Percentiles rank a stretch among this genome's conserved stretches.
Conservation (phyloP, 768 basidiomycete species). For the Agrocybe praecox region DNA sequence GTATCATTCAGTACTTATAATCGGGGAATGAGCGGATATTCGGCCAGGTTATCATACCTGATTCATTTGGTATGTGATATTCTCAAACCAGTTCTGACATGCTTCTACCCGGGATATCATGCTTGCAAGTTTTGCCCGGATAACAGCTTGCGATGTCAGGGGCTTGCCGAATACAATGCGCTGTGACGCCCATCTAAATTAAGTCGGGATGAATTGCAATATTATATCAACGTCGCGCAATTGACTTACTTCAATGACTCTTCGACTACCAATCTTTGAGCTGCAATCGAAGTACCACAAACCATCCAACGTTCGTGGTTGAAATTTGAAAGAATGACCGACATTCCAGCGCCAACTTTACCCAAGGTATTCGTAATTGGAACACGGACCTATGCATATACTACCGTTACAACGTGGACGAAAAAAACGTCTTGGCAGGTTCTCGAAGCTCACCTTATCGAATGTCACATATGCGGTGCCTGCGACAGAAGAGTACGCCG, state of each 20-base stretch:
- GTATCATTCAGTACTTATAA: not conserved
- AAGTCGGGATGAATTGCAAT: conserved; percentile 1
- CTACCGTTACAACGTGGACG: conserved; percentile 8
- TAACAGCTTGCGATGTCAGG: conserved; percentile 79
- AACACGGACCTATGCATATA: conserved; percentile 56
- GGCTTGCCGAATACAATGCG: conserved; percentile 92
- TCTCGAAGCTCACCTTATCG: conserved; percentile 46
- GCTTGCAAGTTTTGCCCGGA: conserved; percentile 81
- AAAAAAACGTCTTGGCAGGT: not conserved
- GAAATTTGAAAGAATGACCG: conserved; percentile 83
- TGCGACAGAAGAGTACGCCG: conserved; percentile 88
- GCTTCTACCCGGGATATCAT: conserved; percentile 93
- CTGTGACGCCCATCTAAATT: conserved; percentile 80
- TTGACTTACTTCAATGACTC: conserved; percentile 79
- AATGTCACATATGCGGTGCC: conserved; percentile 90
- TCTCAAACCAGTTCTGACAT: conserved; percentile 88
- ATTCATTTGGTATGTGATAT: conserved; percentile 90
- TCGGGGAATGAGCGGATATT: not conserved
- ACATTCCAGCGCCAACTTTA: conserved; percentile 79
- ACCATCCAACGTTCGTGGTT: conserved; percentile 95
- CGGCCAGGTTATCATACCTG: conserved; percentile 45
- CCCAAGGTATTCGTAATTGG: conserved; percentile 90
- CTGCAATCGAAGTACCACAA: conserved; percentile 64
- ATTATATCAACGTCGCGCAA: not conserved
- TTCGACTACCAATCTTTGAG: conserved; percentile 83